Percentiles rank a stretch among this genome's conserved stretches.
These are phyloP conservation scores for Mucor lusitanicus DNA, from an alignment of 371 early-diverging fungal genomes.

Conservation along the genomic window DNA sequence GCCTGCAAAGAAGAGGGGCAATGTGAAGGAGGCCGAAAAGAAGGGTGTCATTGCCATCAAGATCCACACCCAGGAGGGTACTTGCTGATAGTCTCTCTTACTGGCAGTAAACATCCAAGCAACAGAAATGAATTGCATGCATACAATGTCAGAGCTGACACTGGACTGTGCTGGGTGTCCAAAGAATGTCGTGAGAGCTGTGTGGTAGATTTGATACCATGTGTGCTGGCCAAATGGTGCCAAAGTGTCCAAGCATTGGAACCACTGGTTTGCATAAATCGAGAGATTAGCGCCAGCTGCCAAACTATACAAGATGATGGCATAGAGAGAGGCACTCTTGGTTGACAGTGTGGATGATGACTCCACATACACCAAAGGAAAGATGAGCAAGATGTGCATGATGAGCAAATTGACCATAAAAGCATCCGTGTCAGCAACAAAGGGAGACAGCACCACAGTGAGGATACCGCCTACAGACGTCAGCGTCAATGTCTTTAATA, in stretches of 20 bases:
- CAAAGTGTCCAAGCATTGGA: constrained; percentile 6
- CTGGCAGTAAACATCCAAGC: constrained; percentile 35
- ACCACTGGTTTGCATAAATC: constrained; percentile 30
- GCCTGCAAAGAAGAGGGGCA: constrained; percentile 50
- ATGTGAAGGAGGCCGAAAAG: constrained; percentile 48
- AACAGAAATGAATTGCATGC: constrained; percentile 28
- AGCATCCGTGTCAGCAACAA: constrained; percentile 13
- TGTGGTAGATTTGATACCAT: neutral
- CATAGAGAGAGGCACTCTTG: neutral
- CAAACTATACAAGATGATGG: constrained; percentile 23
- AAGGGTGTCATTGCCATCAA: constrained; percentile 35
- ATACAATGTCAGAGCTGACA: constrained; percentile 41
- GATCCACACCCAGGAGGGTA: constrained; percentile 7
- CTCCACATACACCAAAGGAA: constrained; percentile 20
- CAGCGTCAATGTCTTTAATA: neutral
- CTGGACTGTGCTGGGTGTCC: constrained; percentile 44
- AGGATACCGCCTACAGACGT: constrained; percentile 21
- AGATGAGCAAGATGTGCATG: constrained; percentile 35
- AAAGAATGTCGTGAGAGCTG: constrained; percentile 25
- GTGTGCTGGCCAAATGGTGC: neutral
- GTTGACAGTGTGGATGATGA: neutral
- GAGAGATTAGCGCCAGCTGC: constrained; percentile 38
- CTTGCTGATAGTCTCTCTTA: neutral
- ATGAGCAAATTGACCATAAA: constrained; percentile 38
- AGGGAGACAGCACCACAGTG: constrained; percentile 33